Conservation (phyloP, 371 early-diverging fungal species). For the Mucor saturninus region DNA sequence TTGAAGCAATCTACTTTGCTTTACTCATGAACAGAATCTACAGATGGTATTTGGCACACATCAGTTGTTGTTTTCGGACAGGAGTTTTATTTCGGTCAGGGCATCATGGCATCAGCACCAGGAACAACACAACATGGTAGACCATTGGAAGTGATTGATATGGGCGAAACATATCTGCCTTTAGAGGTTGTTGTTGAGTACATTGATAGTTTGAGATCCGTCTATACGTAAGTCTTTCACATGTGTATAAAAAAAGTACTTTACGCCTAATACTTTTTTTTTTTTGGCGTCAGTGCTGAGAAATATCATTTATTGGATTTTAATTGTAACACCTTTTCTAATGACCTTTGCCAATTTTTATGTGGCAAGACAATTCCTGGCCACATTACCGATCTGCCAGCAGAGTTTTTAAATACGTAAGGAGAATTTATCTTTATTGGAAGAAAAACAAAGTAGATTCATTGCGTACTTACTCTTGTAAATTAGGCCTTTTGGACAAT, state of each 20-base stretch:
- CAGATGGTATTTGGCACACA: constrained; percentile 91
- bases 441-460: not conserved
- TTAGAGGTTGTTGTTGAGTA: constrained; percentile 79
- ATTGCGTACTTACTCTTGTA: not conserved
- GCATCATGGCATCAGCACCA: constrained; percentile 64
- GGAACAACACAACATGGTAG: constrained; percentile 73
- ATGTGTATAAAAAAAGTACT: not conserved
- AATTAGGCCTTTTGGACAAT: constrained; percentile 76
- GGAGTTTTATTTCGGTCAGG: constrained; percentile 89
- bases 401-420: constrained; percentile 72
- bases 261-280: not conserved
- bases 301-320: constrained; percentile 90
- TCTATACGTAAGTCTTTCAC: constrained; percentile 58
- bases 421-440: not conserved
- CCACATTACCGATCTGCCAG: constrained; percentile 74
- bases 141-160: constrained; percentile 73
- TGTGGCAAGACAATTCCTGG: constrained; percentile 77
- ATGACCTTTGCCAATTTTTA: constrained; percentile 80
- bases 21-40: not conserved
- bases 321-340: constrained; percentile 87
- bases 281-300: constrained; percentile 53
- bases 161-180: constrained; percentile 86
- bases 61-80: constrained; percentile 86
- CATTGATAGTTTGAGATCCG: constrained; percentile 66
- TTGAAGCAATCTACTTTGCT: not conserved